These are phyloP conservation scores for Lipomyces sp. DNA, from an alignment of 805 yeast genomes.

Conservation along the genomic window DNA sequence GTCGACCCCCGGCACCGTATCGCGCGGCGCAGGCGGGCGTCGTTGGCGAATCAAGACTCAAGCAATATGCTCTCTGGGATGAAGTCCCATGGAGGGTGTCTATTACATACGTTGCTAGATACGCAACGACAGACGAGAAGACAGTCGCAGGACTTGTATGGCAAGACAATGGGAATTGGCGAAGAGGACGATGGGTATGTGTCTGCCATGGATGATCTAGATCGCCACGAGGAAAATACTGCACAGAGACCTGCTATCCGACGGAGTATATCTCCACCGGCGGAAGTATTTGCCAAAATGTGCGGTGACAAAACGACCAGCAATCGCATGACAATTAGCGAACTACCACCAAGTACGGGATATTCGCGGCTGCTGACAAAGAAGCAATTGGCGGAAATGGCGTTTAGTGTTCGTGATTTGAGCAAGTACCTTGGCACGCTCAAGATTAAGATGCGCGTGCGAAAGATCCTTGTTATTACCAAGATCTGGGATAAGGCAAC, in stretches of 20 bases:
- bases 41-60: constrained; percentile 11
- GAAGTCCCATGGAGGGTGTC: constrained; percentile 26
- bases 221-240: not conserved
- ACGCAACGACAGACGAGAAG: constrained; percentile 31
- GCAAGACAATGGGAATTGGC: not conserved
- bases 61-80: constrained; percentile 12
- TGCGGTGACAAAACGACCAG: not conserved
- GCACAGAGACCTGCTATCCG: not conserved
- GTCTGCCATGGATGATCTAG: constrained; percentile 2
- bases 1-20: constrained; percentile 21
- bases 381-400: constrained; percentile 43
- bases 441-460: constrained; percentile 62
- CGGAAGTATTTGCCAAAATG: constrained; percentile 2
- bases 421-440: constrained; percentile 42
- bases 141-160: constrained; percentile 16
- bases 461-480: constrained; percentile 77
- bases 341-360: constrained; percentile 15
- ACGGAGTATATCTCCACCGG: constrained; percentile 14
- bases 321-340: not conserved
- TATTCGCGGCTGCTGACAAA: constrained; percentile 38
- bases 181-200: constrained; percentile 8
- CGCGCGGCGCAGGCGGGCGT: constrained; percentile 30
- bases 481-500: constrained; percentile 83
- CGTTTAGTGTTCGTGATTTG: constrained; percentile 43
- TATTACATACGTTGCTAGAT: constrained; percentile 32